phyloP scores from a whole-genome alignment of 2,329 filamentous ascomycete genomes.

The Trichocomaceae sp. region DNA sequence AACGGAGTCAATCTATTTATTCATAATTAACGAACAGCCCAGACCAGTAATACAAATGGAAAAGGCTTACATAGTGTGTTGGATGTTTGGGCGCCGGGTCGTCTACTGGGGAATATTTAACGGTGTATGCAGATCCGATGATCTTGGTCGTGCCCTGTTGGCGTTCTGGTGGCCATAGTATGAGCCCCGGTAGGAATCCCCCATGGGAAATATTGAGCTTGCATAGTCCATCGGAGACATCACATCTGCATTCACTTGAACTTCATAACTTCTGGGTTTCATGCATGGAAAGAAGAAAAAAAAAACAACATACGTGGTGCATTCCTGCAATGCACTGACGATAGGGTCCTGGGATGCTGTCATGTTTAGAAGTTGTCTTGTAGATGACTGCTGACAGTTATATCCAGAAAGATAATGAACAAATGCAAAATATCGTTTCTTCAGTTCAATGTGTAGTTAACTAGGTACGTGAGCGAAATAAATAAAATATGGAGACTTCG shows the following conservation, averaged over 20 bases:
- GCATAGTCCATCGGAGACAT: conserved; percentile 30
- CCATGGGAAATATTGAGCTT: conserved; percentile 28
- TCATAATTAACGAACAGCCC: background rate
- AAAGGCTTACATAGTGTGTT: conserved; percentile 25
- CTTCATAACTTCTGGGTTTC: background rate
- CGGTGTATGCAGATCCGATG: conserved; percentile 27
- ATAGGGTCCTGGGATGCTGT: background rate
- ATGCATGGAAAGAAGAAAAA: background rate
- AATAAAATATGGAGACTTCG: background rate
- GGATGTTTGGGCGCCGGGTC: conserved; percentile 24
- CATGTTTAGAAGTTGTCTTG: background rate
- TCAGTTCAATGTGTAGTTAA: no score
- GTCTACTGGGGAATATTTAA: conserved; percentile 30
- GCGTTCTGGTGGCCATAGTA: conserved; percentile 24
- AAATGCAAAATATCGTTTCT: background rate
- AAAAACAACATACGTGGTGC: background rate
- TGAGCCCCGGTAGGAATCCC: conserved; percentile 30
- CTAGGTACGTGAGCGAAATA: background rate
- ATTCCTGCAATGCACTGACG: background rate
- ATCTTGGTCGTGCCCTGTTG: conserved; percentile 19
- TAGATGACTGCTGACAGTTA: background rate
- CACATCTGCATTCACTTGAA: background rate
- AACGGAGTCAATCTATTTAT: conserved; percentile 23
- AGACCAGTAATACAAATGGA: background rate
- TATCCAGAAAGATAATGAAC: background rate